phyloP scores from a whole-genome alignment of 2,329 filamentous ascomycete species.

The Alternaria triticimaculans region DNA sequence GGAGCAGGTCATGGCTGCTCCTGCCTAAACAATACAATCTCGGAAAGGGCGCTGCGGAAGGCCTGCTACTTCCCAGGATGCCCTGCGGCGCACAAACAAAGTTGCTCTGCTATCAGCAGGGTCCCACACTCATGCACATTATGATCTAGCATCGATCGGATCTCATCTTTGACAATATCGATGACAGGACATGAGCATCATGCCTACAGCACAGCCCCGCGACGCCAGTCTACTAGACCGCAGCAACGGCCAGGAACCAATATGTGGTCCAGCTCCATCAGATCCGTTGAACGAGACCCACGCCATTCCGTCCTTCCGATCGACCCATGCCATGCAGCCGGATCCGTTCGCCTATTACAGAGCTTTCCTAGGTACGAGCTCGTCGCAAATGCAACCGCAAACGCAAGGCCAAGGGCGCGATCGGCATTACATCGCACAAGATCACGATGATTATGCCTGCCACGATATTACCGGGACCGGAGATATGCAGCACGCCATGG shows the following conservation, averaged over 20 bases:
- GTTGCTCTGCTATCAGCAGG: not conserved
- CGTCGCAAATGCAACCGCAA: not conserved
- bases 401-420: conserved; percentile 1
- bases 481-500: conserved; percentile 2
- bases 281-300: conserved; percentile 8
- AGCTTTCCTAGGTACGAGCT: conserved; percentile 18
- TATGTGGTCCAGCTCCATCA: conserved; percentile 13
- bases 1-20: not conserved
- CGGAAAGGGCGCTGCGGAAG: conserved; percentile 1
- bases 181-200: conserved; percentile 14
- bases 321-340: conserved; percentile 9
- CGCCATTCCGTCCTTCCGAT: conserved; percentile 7
- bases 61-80: not conserved
- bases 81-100: not conserved
- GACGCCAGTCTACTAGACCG: conserved; percentile 14
- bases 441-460: conserved; percentile 23
- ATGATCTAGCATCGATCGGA: conserved; percentile 21
- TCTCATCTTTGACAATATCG: conserved; percentile 17
- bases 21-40: not conserved
- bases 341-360: conserved; percentile 33
- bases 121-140: conserved; percentile 1
- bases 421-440: conserved; percentile 5
- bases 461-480: conserved; percentile 4
- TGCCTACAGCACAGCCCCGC: not conserved
- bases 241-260: conserved; percentile 15